Percentiles rank a stretch among this genome's conserved stretches.
phyloP scores from a whole-genome alignment of 192 early-diverging fungal species.

The Mortierella hygrophila region DNA sequence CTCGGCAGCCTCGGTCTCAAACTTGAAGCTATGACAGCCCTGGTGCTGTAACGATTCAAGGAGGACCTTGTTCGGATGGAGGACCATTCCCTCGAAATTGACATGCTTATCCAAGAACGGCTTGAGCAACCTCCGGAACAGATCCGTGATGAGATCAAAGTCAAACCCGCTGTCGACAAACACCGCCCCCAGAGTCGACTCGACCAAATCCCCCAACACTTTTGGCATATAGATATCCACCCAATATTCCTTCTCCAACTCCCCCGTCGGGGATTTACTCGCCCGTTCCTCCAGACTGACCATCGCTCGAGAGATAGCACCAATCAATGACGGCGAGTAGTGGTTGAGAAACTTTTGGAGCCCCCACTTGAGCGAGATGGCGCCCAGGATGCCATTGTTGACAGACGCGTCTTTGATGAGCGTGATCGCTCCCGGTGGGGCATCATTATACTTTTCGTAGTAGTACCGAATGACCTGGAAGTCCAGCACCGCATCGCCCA shows the following conservation, averaged over 20 bases:
- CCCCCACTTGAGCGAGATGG: slow-evolving; percentile 71
- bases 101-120: slow-evolving; percentile 65
- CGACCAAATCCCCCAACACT: slow-evolving; percentile 88
- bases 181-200: slow-evolving; percentile 88
- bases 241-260: slow-evolving; percentile 80
- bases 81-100: slow-evolving; percentile 58
- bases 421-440: slow-evolving; percentile 83
- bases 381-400: slow-evolving; percentile 87
- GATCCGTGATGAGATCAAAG: slow-evolving; percentile 57
- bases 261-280: slow-evolving; percentile 26
- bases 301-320: slow-evolving; percentile 70
- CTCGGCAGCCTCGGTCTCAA: background rate
- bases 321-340: slow-evolving; percentile 64
- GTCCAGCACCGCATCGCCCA: slow-evolving; percentile 89
- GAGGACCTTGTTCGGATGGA: slow-evolving; percentile 63
- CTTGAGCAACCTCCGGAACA: slow-evolving; percentile 56
- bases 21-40: slow-evolving; percentile 55
- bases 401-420: slow-evolving; percentile 89
- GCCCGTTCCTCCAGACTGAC: slow-evolving; percentile 60
- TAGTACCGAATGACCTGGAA: slow-evolving; percentile 81
- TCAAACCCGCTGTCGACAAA: slow-evolving; percentile 87
- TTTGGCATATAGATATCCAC: slow-evolving; percentile 87
- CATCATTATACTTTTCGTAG: slow-evolving; percentile 74
- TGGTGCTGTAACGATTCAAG: slow-evolving; percentile 56
- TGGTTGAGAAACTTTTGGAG: slow-evolving; percentile 80